Base-by-base conservation (phyloP, 1,139 yeast genomes). In the Kodamaea anthophila region DNA sequence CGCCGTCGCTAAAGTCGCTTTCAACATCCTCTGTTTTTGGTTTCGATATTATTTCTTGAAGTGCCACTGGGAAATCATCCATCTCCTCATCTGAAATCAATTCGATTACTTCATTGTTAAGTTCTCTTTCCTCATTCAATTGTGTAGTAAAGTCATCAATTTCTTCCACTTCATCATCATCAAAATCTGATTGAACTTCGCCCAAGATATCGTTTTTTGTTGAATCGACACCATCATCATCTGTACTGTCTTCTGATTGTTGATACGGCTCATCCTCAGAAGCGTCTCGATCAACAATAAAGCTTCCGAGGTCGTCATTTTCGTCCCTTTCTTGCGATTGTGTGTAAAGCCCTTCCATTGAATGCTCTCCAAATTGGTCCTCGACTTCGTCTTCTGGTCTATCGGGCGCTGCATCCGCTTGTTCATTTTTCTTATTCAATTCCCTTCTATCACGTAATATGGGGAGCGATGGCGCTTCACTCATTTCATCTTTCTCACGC, bases 91-190 rank as follows among this genome's bases (percentile, higher is more conserved):
- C 65, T 19, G 59, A 56, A 10, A 51, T 47, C 13, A 60, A 42
- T 34, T 59, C 66, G 13, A 60, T 58, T 1, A 55, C 44, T 20
- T 52, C 54, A 16, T 44, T 43, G 19, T 44, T 53, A 5, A 62
- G 37, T 37, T 66, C 73, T 23, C 72, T 44, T 36, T 65, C 71
- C 27, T 63, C 64, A 33, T 65, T 65, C 24, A 65, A 46, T 35
- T 65, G 72, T 1, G 70, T 60, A 9, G 64, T 53, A 33, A 58
- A 55, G 37, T 60, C 62, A 13, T 45, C 55, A 18, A 46, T 47
- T 28, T 51, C 58, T 19, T 50, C 60, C 4, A 51, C 51, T 4
- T 45, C 59, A 10, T 51, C 60, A 11, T 45, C 51, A 4, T 39
- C 49, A n/a, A 39, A 45, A 3, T 40, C 48, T n/a, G 40, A 45